phyloP scores from a whole-genome alignment of 2,329 filamentous ascomycete genomes.

The Trichoderma sp. region DNA sequence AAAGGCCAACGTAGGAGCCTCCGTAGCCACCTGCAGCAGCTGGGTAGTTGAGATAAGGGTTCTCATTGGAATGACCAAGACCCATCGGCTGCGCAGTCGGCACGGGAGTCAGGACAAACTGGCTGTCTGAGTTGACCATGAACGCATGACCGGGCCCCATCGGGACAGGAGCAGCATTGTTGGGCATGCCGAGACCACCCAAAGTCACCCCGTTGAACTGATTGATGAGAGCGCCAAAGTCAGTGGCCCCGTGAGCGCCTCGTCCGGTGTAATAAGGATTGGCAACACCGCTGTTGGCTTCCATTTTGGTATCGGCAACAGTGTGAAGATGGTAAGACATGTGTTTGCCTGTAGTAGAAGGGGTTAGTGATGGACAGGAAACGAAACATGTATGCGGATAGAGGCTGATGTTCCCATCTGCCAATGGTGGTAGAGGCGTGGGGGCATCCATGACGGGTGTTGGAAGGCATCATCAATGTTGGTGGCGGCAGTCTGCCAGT shows the following conservation, averaged over 20 bases:
- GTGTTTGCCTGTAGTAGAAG: conserved; percentile 31
- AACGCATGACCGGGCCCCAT: conserved; percentile 43
- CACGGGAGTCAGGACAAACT: conserved; percentile 45
- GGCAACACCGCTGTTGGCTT: conserved; percentile 39
- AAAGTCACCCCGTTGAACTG: conserved; percentile 46
- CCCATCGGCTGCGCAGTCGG: conserved; percentile 41
- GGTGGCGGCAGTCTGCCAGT: background rate
- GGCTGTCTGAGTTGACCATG: conserved; percentile 45
- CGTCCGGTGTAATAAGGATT: conserved; percentile 40
- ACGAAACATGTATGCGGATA: background rate
- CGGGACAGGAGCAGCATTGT: conserved; percentile 36
- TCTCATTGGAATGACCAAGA: conserved; percentile 42
- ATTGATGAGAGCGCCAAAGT: conserved; percentile 40
- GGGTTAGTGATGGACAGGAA: conserved; percentile 2
- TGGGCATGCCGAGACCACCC: conserved; percentile 41
- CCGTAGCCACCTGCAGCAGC: conserved; percentile 41
- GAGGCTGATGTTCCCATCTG: background rate
- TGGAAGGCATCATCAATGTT: too few species aligned
- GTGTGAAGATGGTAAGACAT: conserved; percentile 43
- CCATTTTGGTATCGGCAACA: conserved; percentile 41
- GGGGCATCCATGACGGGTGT: too few species aligned
- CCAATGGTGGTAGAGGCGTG: background rate
- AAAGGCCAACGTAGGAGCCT: conserved; percentile 44
- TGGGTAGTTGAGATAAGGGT: conserved; percentile 40
- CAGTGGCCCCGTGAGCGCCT: conserved; percentile 37